Evolutionary conservation across 2,329 filamentous ascomycete genomes (phyloP), one percentile per base, ranked within the genome.

Genomic region (Arthroderma sp.): DNA sequence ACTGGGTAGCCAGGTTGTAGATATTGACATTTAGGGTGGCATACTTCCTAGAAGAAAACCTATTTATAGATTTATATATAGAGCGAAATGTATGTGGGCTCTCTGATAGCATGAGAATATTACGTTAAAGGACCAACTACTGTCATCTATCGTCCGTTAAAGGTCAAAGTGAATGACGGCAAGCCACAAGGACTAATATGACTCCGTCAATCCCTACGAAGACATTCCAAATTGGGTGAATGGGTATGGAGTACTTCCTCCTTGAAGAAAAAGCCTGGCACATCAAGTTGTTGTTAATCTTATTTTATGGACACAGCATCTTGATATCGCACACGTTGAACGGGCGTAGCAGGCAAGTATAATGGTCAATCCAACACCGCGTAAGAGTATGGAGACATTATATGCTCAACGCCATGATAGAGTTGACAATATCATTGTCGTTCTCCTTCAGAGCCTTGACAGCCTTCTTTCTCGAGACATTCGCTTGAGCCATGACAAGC

Each of bases 401-500:
- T 81, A 89, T 85, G 80, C 87, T 90, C 74, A 98, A 79, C 66
- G 91, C 91, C 93, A 98, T 98, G 79, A 98, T 98, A 68, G 93
- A 96, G 82, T 98, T 98, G 81, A 98, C 93, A 79, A 98, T 98
- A 74, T 98, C 93, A 71, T 97, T 96, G 79, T 97, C 91, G 73
- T 98, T 98, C 81, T 97, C 93, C 81, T 75, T 75, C 52, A 98
- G 82, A 58, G 94, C 93, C 80, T 97, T 98, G 79, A 98, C 84
- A 61, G 93, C 93, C 84, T 97, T 97, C 80, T 95, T 96, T 75
- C 93, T 84, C 67, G 89, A 95, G 68, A 98, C 94, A 70, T 81
- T 93, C 68, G 93, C 93, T 78, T 98, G 91, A 67, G 88, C 89
- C 89, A 97, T 96, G 75, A 98, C 93, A 59, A 98, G 83, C 77